These are phyloP conservation scores for Tubosaeta sp. DNA, from an alignment of 768 basidiomycete genomes.

Conservation along the genomic window DNA sequence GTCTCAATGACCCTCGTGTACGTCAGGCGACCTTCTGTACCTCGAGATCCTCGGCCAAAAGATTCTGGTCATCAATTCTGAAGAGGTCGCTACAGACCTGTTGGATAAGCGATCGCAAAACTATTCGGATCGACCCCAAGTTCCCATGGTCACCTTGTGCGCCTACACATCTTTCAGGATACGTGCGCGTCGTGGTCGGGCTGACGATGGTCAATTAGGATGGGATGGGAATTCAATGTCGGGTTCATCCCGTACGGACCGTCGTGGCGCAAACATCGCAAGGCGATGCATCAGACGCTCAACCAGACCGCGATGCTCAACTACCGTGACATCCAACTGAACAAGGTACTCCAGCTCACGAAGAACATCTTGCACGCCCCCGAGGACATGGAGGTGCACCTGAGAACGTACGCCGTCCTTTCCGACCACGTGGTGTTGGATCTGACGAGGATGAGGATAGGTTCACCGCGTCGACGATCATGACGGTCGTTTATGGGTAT, in stretches of 20 bases:
- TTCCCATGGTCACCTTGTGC: conserved; percentile 21
- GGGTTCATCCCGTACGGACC: conserved; percentile 34
- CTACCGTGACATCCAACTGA: conserved; percentile 31
- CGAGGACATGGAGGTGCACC: conserved; percentile 23
- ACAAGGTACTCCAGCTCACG: conserved; percentile 30
- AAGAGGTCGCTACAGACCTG: conserved; percentile 23
- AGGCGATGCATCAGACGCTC: conserved; percentile 36
- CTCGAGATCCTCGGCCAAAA: conserved; percentile 24
- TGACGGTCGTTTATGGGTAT: conserved; percentile 33
- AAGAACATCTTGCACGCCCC: conserved; percentile 27
- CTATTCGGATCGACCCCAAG: conserved; percentile 26
- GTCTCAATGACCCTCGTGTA: neutral
- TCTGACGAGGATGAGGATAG: neutral
- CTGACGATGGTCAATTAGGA: conserved; percentile 9
- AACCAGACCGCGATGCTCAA: conserved; percentile 25
- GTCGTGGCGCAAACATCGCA: conserved; percentile 36
- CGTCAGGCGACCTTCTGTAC: conserved; percentile 23
- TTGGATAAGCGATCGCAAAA: conserved; percentile 27
- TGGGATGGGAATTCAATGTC: conserved; percentile 39
- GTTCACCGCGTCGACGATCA: conserved; percentile 29
- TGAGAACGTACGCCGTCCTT: conserved; percentile 13
- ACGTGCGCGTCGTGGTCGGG: neutral
- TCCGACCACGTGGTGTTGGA: conserved; percentile 6
- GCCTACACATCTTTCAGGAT: neutral
- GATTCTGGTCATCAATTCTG: conserved; percentile 23